A percentile compares a stretch with the other conserved stretches of the same genome.
Evolutionary conservation across 345 rosid species (phyloP).

Genomic region (Pseudoturritis turrita): DNA sequence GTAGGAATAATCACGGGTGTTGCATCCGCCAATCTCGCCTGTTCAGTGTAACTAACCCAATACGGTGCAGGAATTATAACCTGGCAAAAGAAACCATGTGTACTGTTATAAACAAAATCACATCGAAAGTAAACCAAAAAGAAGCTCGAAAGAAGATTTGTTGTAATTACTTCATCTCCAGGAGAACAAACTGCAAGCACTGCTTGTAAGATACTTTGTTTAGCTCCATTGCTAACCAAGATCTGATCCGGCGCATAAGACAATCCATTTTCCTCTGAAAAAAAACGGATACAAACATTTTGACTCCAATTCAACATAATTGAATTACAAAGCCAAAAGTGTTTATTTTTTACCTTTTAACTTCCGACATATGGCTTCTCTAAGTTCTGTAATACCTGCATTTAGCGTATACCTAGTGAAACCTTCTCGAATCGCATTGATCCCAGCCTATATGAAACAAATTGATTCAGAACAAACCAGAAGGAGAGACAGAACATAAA

Average conservation of each 20-base stretch:
- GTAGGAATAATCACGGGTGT: conserved; percentile 89
- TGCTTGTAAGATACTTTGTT: conserved; percentile 78
- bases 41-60: conserved; percentile 99
- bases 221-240: conserved; percentile 95
- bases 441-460: conserved; percentile 59
- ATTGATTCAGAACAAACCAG: neutral
- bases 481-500: neutral
- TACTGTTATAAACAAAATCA: neutral
- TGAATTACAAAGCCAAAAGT: neutral
- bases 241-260: conserved; percentile 78
- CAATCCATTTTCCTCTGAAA: conserved; percentile 82
- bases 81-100: conserved; percentile 30
- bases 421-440: conserved; percentile 87
- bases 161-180: conserved; percentile 72
- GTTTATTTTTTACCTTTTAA: conserved; percentile 51
- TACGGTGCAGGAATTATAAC: conserved; percentile 95
- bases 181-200: conserved; percentile 90
- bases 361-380: conserved; percentile 80
- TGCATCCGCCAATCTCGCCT: conserved; percentile 92
- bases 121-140: neutral
- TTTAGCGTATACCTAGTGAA: conserved; percentile 84
- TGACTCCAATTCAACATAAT: neutral
- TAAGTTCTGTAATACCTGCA: conserved; percentile 81
- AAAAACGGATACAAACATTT: neutral
- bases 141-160: neutral